Percentiles rank a stretch among this genome's conserved stretches.
These are phyloP conservation scores for Pelargonium cotyledonis DNA, from an alignment of 441 rosid species.

Conservation along the genomic window DNA sequence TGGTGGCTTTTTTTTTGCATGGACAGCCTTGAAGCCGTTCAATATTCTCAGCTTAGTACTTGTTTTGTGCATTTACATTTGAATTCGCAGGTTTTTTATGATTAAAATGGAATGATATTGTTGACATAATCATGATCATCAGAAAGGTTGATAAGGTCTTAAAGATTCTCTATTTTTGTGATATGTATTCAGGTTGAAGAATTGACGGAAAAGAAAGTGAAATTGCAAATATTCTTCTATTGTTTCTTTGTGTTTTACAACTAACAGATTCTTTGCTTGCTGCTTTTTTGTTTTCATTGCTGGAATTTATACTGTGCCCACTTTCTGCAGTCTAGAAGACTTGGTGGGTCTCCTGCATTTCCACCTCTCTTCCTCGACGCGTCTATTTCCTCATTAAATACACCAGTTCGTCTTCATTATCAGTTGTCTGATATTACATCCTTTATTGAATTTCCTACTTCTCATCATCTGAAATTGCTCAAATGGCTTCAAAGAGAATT, in stretches of 20 bases:
- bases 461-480: not conserved
- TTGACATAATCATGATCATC: not conserved
- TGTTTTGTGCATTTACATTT: not conserved
- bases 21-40: conserved; percentile 28
- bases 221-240: not conserved
- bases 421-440: not conserved
- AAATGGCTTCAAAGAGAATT: conserved; percentile 53
- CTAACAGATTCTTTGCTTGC: conserved; percentile 21
- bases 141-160: too few relatives aligned
- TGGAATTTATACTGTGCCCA: conserved; percentile 48
- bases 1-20: conserved; percentile 11
- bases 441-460: conserved; percentile 7
- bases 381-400: conserved; percentile 38
- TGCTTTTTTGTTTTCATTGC: conserved; percentile 17
- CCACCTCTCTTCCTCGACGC: conserved; percentile 20
- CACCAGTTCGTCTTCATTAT: conserved; percentile 19
- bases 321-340: conserved; percentile 13
- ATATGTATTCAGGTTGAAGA: not conserved
- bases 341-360: too few relatives aligned
- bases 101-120: not conserved
- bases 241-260: not conserved
- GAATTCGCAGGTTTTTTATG: not conserved
- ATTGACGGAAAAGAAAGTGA: not conserved
- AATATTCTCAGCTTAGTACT: conserved; percentile 20
- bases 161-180: too few relatives aligned